Base-by-base conservation (phyloP, 2,329 filamentous ascomycete species). In the Cercospora zeina region DNA sequence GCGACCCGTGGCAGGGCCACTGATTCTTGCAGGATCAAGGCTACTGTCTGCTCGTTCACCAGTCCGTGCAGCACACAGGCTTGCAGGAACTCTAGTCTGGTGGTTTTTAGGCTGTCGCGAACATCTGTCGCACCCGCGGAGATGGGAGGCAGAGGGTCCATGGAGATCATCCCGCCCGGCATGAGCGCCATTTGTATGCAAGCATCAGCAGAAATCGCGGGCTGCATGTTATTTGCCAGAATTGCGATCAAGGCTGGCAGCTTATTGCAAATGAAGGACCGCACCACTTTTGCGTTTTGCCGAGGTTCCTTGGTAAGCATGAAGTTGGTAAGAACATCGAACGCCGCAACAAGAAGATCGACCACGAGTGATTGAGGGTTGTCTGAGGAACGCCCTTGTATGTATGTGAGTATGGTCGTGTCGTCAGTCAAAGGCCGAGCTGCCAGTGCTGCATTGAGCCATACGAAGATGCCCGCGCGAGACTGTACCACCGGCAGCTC, bases 31-130 rank as follows among this genome's bases (percentile, higher is more conserved):
- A 97, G 79, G 9, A 99, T 83, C 3, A 85, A 84, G 72, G 93
- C 87, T 14, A 96, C 90, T 54, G 88, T 89, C 34, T 86, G 82
- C 66, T 92, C 87, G 0, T 87, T 85, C 24, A 97, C 87, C n/a
- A 99, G 80, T 0, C 87, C 87, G 74, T 97, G 93, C 39, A 97
- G 82, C 59, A 90, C 91, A 73, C 95, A 99, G 0, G 93, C 88
- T 66, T 96, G 95, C 42, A 96, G 85, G 68, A 97, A 97, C 64
- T 97, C 80, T 77, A 89, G 89, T 27, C 88, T 84, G 30, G 90
- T 91, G 63, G 87, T 84, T 30, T 86, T 84, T 2, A 89, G 78
- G 37, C 83, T 80, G 58, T 83, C 84, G 58, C 82, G 85, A 11
- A 76, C 79, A 34, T 78, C 78, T 73, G 81, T 81, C 21, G 78